phyloP scores from a whole-genome alignment of 352 stramenopile genomes.

The Aphanomyces euteiches region DNA sequence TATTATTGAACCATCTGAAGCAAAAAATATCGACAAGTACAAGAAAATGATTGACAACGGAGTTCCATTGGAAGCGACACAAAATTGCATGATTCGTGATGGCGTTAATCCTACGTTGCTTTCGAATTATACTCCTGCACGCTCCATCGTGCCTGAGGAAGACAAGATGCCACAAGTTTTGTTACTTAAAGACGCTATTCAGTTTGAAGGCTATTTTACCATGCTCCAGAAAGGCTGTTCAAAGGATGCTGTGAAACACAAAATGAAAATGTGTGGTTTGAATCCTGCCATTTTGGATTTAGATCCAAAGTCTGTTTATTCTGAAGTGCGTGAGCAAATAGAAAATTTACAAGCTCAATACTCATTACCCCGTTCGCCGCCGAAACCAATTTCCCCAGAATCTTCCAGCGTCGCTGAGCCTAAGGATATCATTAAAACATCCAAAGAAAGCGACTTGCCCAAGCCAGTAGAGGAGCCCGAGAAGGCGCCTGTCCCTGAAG shows the following conservation, averaged over 20 bases:
- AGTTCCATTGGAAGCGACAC: conserved; percentile 64
- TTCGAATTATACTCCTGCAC: conserved; percentile 30
- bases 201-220: conserved; percentile 88
- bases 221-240: conserved; percentile 92
- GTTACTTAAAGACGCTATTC: conserved; percentile 55
- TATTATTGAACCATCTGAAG: too few species aligned
- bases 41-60: conserved; percentile 60
- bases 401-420: background rate
- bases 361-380: background rate
- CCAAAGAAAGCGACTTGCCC: conserved; percentile 3
- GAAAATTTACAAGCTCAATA: conserved; percentile 16
- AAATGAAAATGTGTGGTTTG: conserved; percentile 87
- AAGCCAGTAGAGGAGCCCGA: background rate
- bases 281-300: conserved; percentile 64
- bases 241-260: conserved; percentile 87
- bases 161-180: background rate
- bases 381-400: background rate
- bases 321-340: conserved; percentile 61
- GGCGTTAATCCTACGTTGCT: conserved; percentile 41
- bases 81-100: conserved; percentile 72
- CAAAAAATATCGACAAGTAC: conserved; percentile 41
- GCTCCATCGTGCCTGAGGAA: background rate
- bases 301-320: conserved; percentile 53
- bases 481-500: background rate
- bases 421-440: conserved; percentile 12